These are phyloP conservation scores for Paraphaeosphaeria minitans DNA, from an alignment of 2,329 filamentous ascomycete species.

Conservation along the genomic window DNA sequence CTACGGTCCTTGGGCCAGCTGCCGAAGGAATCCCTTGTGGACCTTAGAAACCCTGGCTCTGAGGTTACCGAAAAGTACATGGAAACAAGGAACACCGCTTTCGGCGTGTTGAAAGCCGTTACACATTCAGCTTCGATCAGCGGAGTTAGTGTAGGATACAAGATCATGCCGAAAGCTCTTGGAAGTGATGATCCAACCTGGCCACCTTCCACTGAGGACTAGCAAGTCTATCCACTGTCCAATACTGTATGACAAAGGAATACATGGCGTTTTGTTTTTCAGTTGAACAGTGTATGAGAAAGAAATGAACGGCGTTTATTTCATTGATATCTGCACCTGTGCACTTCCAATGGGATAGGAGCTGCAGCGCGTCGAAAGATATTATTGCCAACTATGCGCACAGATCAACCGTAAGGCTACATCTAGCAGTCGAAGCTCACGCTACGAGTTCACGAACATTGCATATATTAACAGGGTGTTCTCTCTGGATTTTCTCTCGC, in stretches of 20 bases:
- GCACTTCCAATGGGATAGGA: no score
- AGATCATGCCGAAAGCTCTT: slow-evolving; percentile 57
- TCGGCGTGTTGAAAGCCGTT: slow-evolving; percentile 56
- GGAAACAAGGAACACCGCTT: slow-evolving; percentile 53
- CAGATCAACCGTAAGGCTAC: neutral
- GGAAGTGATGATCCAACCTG: slow-evolving; percentile 55
- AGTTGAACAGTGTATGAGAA: no score
- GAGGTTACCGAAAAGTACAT: slow-evolving; percentile 45
- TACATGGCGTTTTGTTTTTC: no score
- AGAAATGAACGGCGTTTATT: no score
- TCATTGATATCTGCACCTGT: no score
- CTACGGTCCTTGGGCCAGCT: slow-evolving; percentile 61
- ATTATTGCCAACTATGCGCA: neutral
- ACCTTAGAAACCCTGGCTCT: slow-evolving; percentile 37
- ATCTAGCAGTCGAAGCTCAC: neutral
- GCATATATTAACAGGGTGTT: no score
- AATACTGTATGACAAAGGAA: no score
- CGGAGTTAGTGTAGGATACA: slow-evolving; percentile 55
- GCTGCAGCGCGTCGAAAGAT: no score
- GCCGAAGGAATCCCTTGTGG: slow-evolving; percentile 50
- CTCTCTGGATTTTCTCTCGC: no score
- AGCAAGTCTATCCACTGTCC: neutral
- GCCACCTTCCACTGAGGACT: slow-evolving; percentile 14
- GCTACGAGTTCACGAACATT: no score
- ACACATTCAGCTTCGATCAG: slow-evolving; percentile 56